Conservation (phyloP, 2,329 filamentous ascomycete species). For the Neofusicoccum parvum region DNA sequence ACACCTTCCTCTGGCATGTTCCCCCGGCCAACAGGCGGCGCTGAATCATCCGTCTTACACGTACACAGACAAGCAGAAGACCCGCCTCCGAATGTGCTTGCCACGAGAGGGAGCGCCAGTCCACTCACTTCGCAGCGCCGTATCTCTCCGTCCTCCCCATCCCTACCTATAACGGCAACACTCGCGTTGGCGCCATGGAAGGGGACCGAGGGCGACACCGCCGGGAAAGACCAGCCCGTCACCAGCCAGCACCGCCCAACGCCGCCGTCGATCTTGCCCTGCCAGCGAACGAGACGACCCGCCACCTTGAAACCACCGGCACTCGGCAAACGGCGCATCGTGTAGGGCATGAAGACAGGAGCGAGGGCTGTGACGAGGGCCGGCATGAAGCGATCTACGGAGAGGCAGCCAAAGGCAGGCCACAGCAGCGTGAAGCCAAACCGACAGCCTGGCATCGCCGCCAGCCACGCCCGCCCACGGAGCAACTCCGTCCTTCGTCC, state of each 20-base stretch:
- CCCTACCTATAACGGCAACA: background rate
- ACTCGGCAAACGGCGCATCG: too few species aligned
- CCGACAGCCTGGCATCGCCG: background rate
- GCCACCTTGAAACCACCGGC: too few species aligned
- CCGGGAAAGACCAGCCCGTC: background rate
- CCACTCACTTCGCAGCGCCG: background rate
- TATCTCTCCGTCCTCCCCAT: background rate
- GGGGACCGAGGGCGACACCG: background rate
- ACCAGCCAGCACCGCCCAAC: background rate
- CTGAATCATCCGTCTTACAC: background rate
- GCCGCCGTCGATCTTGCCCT: background rate
- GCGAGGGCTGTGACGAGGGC: too few species aligned
- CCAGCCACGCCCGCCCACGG: background rate
- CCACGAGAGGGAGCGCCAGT: background rate
- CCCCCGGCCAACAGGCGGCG: background rate
- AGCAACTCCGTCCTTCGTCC: background rate
- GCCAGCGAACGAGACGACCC: too few species aligned
- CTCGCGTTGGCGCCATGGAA: constrained; percentile 4
- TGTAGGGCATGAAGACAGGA: too few species aligned
- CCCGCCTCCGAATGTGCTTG: too few species aligned
- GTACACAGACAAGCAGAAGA: background rate
- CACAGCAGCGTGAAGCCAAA: too few species aligned
- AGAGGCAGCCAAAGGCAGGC: too few species aligned
- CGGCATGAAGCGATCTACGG: background rate
- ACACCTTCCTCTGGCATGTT: background rate